Percentiles rank a stretch among this genome's conserved stretches.
Evolutionary conservation across 1,139 yeast genomes (phyloP).

Genomic region (Blastobotrys buckinghamii): DNA sequence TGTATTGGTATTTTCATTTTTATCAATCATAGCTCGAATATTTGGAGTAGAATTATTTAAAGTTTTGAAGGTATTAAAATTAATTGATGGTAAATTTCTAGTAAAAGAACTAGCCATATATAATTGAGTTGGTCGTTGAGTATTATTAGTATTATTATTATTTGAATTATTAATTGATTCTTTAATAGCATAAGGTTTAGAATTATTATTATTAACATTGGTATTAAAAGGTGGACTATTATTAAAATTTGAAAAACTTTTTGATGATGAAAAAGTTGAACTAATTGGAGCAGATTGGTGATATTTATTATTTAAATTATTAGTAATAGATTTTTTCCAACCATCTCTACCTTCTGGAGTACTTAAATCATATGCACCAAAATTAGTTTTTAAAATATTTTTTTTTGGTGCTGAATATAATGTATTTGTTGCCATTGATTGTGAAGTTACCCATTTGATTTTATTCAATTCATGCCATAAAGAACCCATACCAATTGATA

Average conservation of each 20-base stretch:
- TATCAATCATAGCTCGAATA: neutral
- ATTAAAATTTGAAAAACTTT: too few species aligned
- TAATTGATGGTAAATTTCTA: too few species aligned
- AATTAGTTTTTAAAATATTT: conserved; percentile 35
- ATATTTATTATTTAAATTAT: neutral
- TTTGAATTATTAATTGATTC: too few species aligned
- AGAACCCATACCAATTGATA: conserved; percentile 9
- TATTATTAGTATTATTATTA: neutral
- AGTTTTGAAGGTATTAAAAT: neutral
- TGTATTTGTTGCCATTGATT: neutral
- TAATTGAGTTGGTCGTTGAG: conserved; percentile 3
- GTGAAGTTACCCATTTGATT: neutral
- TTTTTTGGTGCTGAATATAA: conserved; percentile 19
- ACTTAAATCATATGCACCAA: conserved; percentile 26
- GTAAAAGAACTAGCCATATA: neutral
- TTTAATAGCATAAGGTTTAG: too few species aligned
- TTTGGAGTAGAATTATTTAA: neutral
- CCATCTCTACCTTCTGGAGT: conserved; percentile 26
- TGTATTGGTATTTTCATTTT: conserved; percentile 3
- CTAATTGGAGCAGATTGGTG: neutral
- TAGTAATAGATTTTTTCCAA: conserved; percentile 21
- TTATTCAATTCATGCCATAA: conserved; percentile 13
- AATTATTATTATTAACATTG: too few species aligned
- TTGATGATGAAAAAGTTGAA: neutral
- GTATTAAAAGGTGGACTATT: too few species aligned